Percentiles rank a stretch among this genome's conserved stretches.
Evolutionary conservation across 441 rosid genomes (phyloP).

Genomic region (Pelargonium cotyledonis): DNA sequence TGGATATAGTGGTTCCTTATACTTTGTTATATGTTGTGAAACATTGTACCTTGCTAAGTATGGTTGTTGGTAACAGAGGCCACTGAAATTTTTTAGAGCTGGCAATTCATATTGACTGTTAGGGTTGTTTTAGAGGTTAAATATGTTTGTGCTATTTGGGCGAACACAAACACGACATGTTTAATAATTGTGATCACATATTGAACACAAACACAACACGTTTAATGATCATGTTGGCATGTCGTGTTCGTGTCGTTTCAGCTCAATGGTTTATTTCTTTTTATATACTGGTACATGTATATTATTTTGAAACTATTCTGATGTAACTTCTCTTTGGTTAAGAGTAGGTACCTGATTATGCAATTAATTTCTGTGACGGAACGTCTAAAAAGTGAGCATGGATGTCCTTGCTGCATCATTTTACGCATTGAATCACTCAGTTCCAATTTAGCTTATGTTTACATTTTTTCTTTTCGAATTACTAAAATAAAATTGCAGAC

Average conservation of each 20-base stretch:
- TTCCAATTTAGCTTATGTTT: neutral
- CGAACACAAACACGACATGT: no score
- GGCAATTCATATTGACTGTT: no score
- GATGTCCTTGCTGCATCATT: neutral
- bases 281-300: neutral
- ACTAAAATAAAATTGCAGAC: slow-evolving; percentile 33
- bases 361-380: neutral
- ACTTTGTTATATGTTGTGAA: no score
- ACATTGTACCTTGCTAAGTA: no score
- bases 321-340: neutral
- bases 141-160: no score
- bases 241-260: neutral
- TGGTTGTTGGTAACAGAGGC: no score
- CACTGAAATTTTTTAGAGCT: no score
- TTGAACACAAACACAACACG: no score
- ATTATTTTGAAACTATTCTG: neutral
- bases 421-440: neutral
- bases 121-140: no score
- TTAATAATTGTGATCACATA: no score
- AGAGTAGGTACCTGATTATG: slow-evolving; percentile 46
- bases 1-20: neutral
- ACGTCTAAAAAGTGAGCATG: neutral
- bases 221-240: no score
- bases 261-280: no score
- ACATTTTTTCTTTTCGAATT: neutral